Evolutionary conservation across 2,329 filamentous ascomycete species (phyloP).

Genomic region (Aspergillus clavatus): DNA sequence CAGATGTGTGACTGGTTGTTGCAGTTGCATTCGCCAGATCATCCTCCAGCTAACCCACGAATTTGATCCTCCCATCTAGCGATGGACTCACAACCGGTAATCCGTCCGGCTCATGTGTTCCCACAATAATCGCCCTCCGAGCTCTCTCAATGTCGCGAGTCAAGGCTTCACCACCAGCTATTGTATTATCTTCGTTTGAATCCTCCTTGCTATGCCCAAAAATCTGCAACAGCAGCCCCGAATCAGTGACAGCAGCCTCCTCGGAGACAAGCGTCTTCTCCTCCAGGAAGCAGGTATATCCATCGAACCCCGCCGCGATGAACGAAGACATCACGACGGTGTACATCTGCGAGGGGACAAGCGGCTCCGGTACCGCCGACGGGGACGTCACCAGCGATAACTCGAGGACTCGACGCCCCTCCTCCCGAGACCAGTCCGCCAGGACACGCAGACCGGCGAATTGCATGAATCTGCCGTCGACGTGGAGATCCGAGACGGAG

Average conservation of each 20-base stretch:
- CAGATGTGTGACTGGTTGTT: no score
- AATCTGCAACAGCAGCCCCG: slow-evolving; percentile 16
- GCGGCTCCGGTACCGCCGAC: slow-evolving; percentile 5
- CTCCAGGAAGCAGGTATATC: slow-evolving; percentile 16
- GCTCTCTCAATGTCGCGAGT: slow-evolving; percentile 7
- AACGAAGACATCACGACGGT: slow-evolving; percentile 13
- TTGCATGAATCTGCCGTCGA: slow-evolving; percentile 24
- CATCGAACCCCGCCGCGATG: slow-evolving; percentile 21
- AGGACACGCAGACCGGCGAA: slow-evolving; percentile 15
- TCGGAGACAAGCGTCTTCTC: slow-evolving; percentile 15
- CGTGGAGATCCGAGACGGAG: slow-evolving; percentile 22
- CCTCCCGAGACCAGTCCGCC: slow-evolving; percentile 13
- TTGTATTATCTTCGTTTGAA: neutral
- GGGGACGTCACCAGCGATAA: slow-evolving; percentile 5
- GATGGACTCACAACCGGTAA: slow-evolving; percentile 11
- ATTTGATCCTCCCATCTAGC: slow-evolving; percentile 10
- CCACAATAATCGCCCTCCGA: slow-evolving; percentile 3
- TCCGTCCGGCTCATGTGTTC: slow-evolving; percentile 3
- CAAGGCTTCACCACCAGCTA: no score
- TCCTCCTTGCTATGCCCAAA: slow-evolving; percentile 4
- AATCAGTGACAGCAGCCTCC: slow-evolving; percentile 23
- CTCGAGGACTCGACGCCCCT: slow-evolving; percentile 5
- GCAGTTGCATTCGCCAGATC: no score
- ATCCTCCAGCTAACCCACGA: slow-evolving; percentile 1
- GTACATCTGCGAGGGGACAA: slow-evolving; percentile 6